These are phyloP conservation scores for Sclerotinia sclerotiorum DNA, from an alignment of 2,329 filamentous ascomycete genomes.

Conservation along the genomic window DNA sequence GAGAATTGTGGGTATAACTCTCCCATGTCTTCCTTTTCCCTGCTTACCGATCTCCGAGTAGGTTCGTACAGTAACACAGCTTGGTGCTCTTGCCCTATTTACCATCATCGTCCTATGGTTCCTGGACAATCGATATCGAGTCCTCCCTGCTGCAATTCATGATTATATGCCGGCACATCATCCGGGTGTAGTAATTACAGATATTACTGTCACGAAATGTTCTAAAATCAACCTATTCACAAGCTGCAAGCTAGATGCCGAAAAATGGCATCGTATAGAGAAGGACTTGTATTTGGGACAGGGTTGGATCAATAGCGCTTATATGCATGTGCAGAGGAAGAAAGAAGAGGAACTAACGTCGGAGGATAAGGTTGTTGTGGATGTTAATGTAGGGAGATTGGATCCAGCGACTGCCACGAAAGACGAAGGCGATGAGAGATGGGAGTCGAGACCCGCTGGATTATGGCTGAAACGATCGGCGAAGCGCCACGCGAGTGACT, in stretches of 20 bases:
- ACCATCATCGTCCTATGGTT: conserved; percentile 60
- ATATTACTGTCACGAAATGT: conserved; percentile 66
- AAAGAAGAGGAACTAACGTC: conserved; percentile 63
- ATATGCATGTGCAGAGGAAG: conserved; percentile 67
- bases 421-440: conserved; percentile 54
- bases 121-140: conserved; percentile 67
- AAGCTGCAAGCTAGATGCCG: conserved; percentile 59
- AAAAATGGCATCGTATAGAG: conserved; percentile 63
- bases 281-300: conserved; percentile 69
- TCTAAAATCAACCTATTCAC: conserved; percentile 60
- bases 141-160: conserved; percentile 68
- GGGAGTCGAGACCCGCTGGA: conserved; percentile 66
- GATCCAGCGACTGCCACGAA: conserved; percentile 56
- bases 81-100: conserved; percentile 43
- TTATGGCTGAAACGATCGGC: conserved; percentile 60
- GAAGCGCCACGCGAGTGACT: conserved; percentile 52
- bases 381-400: conserved; percentile 61
- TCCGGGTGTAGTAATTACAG: conserved; percentile 67
- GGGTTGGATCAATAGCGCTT: conserved; percentile 65
- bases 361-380: conserved; percentile 64
- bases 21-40: conserved; percentile 2
- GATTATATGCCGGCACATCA: conserved; percentile 67
- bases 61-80: conserved; percentile 46
- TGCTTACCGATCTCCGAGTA: conserved; percentile 34
- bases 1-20: conserved; percentile 37